Base-by-base conservation (phyloP, 2,329 filamentous ascomycete genomes). In the Xylariaceae sp. region DNA sequence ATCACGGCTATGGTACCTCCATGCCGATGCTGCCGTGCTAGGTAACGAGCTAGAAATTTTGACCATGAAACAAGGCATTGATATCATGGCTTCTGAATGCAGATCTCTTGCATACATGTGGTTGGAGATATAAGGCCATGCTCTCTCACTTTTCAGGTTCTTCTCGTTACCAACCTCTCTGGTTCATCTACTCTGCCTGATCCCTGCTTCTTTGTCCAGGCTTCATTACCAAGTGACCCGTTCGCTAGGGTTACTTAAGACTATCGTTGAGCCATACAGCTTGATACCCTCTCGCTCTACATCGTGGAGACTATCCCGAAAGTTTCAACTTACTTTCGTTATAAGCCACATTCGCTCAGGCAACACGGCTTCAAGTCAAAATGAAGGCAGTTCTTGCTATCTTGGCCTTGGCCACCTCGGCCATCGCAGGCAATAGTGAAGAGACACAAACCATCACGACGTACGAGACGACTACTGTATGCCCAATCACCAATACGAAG, bases 401-500 rank as follows among this genome's bases (percentile, higher is more conserved):
- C 43, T 59, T 70, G 23, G 67, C 63, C 32, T 59, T 71, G 50
- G 66, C 67, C 56, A 56, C 62, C 48, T 59, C 62, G 41, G 68
- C 59, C 52, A 50, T 67, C 40, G 69, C 69, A 29, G 57, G 57
- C 49, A 42, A 56, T 16, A 46, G 52, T 48, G 52, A 61, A 21
- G 54, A 56, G 7, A 32, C 42, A n/a, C 53, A 60, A 43, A 68
- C 66, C 9, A 57, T 54, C 16, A 70, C 67, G 2, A 77, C 70
- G 51, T 78, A 77, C 56, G 74, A 72, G 46, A 78, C 74, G 20
- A 72, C 75, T 12, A 79, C 77, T 3, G 70, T 77, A 48, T 81
- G 79, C 65, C 78, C 79, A 10, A 70, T 77, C 57, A 79, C 77
- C 9, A 70, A 72, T 32, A 80, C 78, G 12, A 65, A 74, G 54